Evolutionary conservation across 2,329 filamentous ascomycete genomes (phyloP), one percentile per base, ranked within the genome.

Genomic region (Aspergillus neotritici): DNA sequence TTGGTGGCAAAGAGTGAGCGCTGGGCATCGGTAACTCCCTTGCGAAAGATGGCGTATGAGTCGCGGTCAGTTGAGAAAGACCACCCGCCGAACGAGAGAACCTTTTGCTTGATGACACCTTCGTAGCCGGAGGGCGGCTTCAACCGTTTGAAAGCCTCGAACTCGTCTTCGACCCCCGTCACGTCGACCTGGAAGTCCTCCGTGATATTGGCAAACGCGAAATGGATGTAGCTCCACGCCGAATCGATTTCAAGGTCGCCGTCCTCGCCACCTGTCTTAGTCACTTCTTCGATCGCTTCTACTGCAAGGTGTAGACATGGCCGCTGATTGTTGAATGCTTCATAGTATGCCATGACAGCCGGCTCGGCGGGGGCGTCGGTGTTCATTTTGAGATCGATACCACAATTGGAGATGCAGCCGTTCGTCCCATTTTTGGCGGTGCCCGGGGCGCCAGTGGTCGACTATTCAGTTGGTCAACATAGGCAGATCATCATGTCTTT

Each of bases 11-110:
- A 63, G 12, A 21, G 61, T 3, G 58, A 46, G 1, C 67, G 58
- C 44, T 77, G 73, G 0, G 42, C 60, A 2, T 56, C 51, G 33
- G 40, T 56, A 4, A 69, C 58, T 12, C 45, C 65, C 5, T 67
- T 44, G 1, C 69, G 57, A 41, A 73, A 65, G 31, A 71, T 65
- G 8, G 41, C 17, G 40, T 62, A 70, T 0, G 65, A 67, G 2
- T 40, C 53, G 0, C 64, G 55, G 1, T 58, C 52, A 0, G 69
- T 71, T 2, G 62, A 69, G 43, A 67, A 66, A 15, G 52, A 54
- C 71, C 71, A 73, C 15, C 71, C 70, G 14, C 70, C 70, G 49
- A 74, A 65, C 0, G 67, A 65, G 5, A 73, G 14, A 17, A 74
- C 66, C 14, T 50, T 52, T 43, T 72, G 68, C 25, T 61, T n/a